These are phyloP conservation scores for Parafenestella ontariensis DNA, from an alignment of 2,329 filamentous ascomycete species.

Conservation along the genomic window DNA sequence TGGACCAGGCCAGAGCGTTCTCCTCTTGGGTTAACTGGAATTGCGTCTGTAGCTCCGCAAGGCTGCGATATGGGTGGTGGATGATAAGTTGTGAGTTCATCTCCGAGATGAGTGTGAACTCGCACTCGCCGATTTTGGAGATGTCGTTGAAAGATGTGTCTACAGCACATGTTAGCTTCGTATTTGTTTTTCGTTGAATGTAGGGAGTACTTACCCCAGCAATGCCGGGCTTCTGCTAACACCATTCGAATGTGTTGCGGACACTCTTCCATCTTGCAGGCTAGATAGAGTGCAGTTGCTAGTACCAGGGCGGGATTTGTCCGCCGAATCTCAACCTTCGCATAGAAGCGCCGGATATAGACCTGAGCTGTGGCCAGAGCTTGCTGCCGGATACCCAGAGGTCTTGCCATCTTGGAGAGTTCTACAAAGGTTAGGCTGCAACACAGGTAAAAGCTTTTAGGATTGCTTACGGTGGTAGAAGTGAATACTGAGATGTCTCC, in stretches of 20 bases:
- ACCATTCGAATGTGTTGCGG: constrained; percentile 95
- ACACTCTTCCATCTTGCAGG: constrained; percentile 97
- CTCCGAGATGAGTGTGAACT: constrained; percentile 90
- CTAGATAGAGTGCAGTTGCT: constrained; percentile 91
- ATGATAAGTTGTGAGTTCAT: constrained; percentile 89
- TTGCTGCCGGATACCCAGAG: constrained; percentile 86
- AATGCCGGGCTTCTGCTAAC: constrained; percentile 80
- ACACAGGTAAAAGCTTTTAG: not conserved
- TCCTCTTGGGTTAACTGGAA: constrained; percentile 81
- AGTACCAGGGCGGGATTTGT: constrained; percentile 94
- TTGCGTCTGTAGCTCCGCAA: constrained; percentile 73
- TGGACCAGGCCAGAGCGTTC: constrained; percentile 75
- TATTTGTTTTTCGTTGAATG: too few relatives aligned
- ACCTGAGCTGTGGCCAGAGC: constrained; percentile 92
- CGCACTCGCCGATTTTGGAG: constrained; percentile 88
- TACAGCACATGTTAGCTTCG: constrained; percentile 5
- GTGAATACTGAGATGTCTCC: constrained; percentile 85
- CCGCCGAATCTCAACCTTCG: constrained; percentile 85
- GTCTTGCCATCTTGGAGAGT: constrained; percentile 81
- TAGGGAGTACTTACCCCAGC: constrained; percentile 56
- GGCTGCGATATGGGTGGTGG: constrained; percentile 86
- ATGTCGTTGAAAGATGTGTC: constrained; percentile 65
- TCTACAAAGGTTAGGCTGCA: constrained; percentile 52
- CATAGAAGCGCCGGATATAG: constrained; percentile 94
- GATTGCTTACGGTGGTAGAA: constrained; percentile 79